A percentile compares a stretch with the other conserved stretches of the same genome.
Conservation (phyloP, 345 rosid genomes). For the Microcos paniculata region DNA sequence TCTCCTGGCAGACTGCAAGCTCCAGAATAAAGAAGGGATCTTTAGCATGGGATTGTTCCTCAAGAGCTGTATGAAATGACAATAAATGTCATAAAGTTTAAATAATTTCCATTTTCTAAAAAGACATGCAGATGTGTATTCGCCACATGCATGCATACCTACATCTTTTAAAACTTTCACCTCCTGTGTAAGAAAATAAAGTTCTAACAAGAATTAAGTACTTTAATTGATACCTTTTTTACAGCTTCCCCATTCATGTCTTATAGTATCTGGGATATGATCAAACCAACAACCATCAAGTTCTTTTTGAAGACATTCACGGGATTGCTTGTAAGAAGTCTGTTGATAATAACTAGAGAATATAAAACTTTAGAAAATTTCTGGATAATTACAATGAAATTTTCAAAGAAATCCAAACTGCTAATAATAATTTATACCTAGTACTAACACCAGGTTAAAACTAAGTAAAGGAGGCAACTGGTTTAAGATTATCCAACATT, state of each 20-base stretch:
- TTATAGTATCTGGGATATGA: constrained; percentile 41
- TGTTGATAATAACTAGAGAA: constrained; percentile 63
- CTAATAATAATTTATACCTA: neutral
- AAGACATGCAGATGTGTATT: neutral
- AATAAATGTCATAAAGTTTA: neutral
- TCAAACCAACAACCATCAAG: constrained; percentile 69
- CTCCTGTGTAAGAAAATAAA: neutral
- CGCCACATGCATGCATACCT: neutral
- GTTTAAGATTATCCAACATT: neutral
- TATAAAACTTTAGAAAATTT: constrained; percentile 57
- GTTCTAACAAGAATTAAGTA: constrained; percentile 5
- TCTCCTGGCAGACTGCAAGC: constrained; percentile 34
- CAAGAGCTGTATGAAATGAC: constrained; percentile 43
- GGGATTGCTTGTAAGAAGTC: constrained; percentile 48
- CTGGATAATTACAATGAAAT: neutral
- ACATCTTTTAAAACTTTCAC: neutral
- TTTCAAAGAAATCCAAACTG: neutral
- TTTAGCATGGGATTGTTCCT: constrained; percentile 36
- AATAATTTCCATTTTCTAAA: neutral
- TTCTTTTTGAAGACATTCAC: constrained; percentile 44
- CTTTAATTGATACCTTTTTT: constrained; percentile 34
- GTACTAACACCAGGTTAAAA: neutral
- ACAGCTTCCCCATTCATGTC: constrained; percentile 50
- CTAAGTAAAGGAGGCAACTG: neutral
- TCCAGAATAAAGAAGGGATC: constrained; percentile 54